Conservation (phyloP, 306 rosid species). For the Erythrophleum fordii region DNA sequence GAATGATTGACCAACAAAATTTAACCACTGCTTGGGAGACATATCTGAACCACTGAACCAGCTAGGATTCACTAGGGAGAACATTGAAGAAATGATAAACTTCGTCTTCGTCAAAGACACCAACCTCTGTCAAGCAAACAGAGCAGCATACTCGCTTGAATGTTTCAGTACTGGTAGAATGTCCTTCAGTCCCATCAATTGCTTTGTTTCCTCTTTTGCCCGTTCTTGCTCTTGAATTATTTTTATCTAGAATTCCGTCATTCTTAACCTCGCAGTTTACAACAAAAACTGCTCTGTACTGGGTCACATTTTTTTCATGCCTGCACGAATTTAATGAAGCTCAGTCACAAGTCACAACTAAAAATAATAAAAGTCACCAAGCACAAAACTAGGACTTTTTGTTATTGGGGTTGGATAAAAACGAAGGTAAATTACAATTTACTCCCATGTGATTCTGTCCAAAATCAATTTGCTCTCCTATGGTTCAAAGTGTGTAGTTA, state of each 20-base stretch:
- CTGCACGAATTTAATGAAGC: slow-evolving; percentile 48
- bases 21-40: slow-evolving; percentile 19
- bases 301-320: slow-evolving; percentile 82
- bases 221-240: slow-evolving; percentile 42
- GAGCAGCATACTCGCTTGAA: slow-evolving; percentile 70
- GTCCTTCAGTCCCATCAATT: slow-evolving; percentile 41
- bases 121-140: slow-evolving; percentile 76
- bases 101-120: slow-evolving; percentile 65
- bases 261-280: slow-evolving; percentile 66
- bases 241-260: slow-evolving; percentile 35
- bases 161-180: slow-evolving; percentile 45
- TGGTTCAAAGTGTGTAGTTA: no score
- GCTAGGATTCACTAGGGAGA: slow-evolving; percentile 63
- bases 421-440: no score
- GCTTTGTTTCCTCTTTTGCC: slow-evolving; percentile 45
- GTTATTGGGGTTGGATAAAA: no score
- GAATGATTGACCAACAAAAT: slow-evolving; percentile 8
- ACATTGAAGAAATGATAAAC: slow-evolving; percentile 69
- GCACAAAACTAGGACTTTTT: no score
- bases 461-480: no score
- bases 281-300: slow-evolving; percentile 77
- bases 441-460: no score
- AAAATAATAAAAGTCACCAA: not conserved
- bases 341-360: slow-evolving; percentile 31
- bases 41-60: slow-evolving; percentile 2